Conservation (phyloP, 768 basidiomycete species). For the Mycena polygramma region DNA sequence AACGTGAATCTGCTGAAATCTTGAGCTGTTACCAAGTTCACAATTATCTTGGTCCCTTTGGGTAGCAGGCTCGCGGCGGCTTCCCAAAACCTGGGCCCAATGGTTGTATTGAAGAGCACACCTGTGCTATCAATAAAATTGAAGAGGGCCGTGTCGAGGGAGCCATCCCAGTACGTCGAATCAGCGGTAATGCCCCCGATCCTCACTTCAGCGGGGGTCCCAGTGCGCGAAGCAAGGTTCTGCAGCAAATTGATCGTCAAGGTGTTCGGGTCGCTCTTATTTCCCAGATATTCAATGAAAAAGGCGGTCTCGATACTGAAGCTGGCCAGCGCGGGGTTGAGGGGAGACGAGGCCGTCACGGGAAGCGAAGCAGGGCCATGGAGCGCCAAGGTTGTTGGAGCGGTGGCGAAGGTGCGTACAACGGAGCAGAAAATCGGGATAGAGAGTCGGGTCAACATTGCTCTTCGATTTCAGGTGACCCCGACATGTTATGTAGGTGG, state of each 20-base stretch:
- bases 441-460: constrained; percentile 26
- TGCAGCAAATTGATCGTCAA: constrained; percentile 59
- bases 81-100: constrained; percentile 65
- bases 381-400: constrained; percentile 49
- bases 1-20: background rate
- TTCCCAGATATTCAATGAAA: constrained; percentile 65
- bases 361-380: constrained; percentile 58
- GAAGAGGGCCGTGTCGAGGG: constrained; percentile 53
- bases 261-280: constrained; percentile 56
- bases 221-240: constrained; percentile 60
- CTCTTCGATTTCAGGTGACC: constrained; percentile 10
- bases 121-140: constrained; percentile 61
- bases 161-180: constrained; percentile 62
- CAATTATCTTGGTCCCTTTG: constrained; percentile 59
- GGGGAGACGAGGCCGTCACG: constrained; percentile 55
- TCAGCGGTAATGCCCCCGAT: constrained; percentile 70
- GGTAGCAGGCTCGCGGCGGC: constrained; percentile 58
- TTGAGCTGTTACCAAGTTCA: constrained; percentile 55
- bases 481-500: background rate
- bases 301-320: constrained; percentile 70
- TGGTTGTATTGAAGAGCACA: constrained; percentile 62
- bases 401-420: constrained; percentile 20
- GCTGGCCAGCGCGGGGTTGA: constrained; percentile 61
- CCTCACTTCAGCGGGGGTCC: constrained; percentile 59
- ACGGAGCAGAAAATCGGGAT: constrained; percentile 14